These are phyloP conservation scores for Lantana camara DNA, from an alignment of 257 asterid species.

Conservation along the genomic window DNA sequence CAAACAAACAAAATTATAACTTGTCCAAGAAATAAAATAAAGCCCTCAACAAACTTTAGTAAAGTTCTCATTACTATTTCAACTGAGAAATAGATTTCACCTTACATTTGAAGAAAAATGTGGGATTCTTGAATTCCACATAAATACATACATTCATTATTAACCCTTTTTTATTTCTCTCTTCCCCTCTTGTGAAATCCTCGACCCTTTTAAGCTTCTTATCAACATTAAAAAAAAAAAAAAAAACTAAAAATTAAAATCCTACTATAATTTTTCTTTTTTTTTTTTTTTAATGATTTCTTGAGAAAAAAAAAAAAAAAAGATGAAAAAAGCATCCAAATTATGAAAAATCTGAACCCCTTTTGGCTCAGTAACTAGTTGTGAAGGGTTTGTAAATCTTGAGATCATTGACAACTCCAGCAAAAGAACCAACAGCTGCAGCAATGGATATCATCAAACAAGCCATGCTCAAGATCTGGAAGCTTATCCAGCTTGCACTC, in stretches of 20 bases:
- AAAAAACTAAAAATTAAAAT: conserved; percentile 28
- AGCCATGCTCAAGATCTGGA: conserved; percentile 56
- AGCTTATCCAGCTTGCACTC: conserved; percentile 68
- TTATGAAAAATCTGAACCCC: neutral
- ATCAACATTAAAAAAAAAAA: conserved; percentile 42
- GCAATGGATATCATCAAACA: conserved; percentile 64
- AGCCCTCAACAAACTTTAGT: neutral
- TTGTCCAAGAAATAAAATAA: neutral
- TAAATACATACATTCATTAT: conserved; percentile 27
- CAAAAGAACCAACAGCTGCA: conserved; percentile 76
- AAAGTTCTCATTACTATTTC: conserved; percentile 30
- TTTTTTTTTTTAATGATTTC: neutral
- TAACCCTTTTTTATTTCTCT: conserved; percentile 22
- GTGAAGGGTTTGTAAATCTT: conserved; percentile 66
- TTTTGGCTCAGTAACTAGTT: conserved; percentile 31
- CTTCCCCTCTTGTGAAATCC: conserved; percentile 14
- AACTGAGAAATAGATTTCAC: conserved; percentile 32
- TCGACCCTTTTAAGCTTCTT: conserved; percentile 28
- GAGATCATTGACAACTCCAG: conserved; percentile 71
- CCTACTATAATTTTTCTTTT: neutral
- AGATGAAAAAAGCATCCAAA: neutral
- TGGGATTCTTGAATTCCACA: conserved; percentile 30
- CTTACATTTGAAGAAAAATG: conserved; percentile 32
- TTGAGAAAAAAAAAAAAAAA: neutral
- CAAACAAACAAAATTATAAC: neutral